Base-by-base conservation (phyloP, 306 rosid species). In the Luffa aegyptiaca region DNA sequence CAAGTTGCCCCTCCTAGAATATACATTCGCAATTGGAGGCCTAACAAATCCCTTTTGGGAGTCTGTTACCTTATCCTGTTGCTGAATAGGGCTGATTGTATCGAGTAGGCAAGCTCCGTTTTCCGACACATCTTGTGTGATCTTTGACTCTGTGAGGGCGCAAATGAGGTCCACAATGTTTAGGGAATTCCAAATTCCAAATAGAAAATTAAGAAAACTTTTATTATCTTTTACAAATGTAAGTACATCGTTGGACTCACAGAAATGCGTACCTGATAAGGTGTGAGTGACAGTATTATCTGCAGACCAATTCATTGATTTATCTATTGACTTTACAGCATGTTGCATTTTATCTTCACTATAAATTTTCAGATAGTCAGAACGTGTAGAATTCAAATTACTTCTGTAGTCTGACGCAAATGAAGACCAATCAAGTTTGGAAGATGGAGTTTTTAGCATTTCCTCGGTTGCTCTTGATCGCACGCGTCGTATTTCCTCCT, bases 391-490 rank as follows among this genome's bases (percentile, higher is more conserved):
- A 55, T 78, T 82, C n/a, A 80, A 82, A 79, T 80, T 83, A 62
- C 39, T 84, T 81, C 84, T 93, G 53, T 84, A 68, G 51, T 84
- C 97, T 36, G 79, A 56, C 75, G 85, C 31, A 82, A 79, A 78
- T 53, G 88, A 65, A 79, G 92, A 87, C 93, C 89, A 89, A 81
- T 93, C 97, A 81, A 91, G 80, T 81, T 84, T 90, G 7, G 91
- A 75, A 79, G 99, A 95, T 66, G 97, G 83, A 70, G 88, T 84
- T 84, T 89, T 88, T 26, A 96, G 89, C 97, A 96, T 86, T 83
- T 96, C 96, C 84, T 96, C 97, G 12, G 99, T 88, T 84, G 99
- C 99, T 87, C 89, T 96, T 11, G 90, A 87, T 63, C 99, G 90
- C 65, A 96, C 97, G 80, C 90, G 93, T 81, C 95, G 91, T 83